Evolutionary conservation across 169 alveolate genomes (phyloP), one percentile per base, ranked within the genome.

Genomic region (Eimeria sp.): DNA sequence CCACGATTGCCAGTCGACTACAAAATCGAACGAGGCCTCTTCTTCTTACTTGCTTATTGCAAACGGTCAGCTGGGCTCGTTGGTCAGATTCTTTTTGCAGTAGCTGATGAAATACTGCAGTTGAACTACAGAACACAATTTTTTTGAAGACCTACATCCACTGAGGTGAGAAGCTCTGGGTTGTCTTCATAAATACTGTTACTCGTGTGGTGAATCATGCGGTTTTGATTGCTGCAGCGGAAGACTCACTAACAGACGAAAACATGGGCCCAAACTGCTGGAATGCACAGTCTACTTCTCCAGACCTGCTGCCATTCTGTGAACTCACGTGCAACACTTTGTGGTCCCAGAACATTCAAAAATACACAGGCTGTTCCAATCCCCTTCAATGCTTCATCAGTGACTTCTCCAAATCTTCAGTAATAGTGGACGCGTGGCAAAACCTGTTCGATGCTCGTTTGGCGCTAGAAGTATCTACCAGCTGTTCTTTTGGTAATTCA

Each of bases 221-320:
- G 43, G 23, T 62, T 58, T 37, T 33, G 90, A 9, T 58, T 58
- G 30, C 43, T 83, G 90, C 88, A 78, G 88, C 62, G 88, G 14
- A 52, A 49, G n/a, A 27, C 6, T 10, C 62, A 52, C 54, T 6
- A 46, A 33, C 11, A 52, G 20, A 20, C 23, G 77, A 60, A 58
- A 83, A 83, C 76, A 83, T 58, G 90, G 90, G 90, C 76, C 90
- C 90, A 33, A 56, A 83, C 58, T 83, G 90, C 76, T 60, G 68
- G 76, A 60, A 56, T 0, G 90, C 90, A 56, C 72, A 58, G 54
- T 83, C 90, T 83, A 23, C 77, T 83, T 52, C 68, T 8, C 54
- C 90, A 56, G 37, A 37, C 58, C 90, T 83, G 37, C 77, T 83
- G 58, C 76, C 37, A 6, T 6, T 60, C 10, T 83, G 90, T 60